These are phyloP conservation scores for cucumber (Cucumis sativus) DNA, from an alignment of 306 rosid genomes.

Conservation along the genomic window DNA sequence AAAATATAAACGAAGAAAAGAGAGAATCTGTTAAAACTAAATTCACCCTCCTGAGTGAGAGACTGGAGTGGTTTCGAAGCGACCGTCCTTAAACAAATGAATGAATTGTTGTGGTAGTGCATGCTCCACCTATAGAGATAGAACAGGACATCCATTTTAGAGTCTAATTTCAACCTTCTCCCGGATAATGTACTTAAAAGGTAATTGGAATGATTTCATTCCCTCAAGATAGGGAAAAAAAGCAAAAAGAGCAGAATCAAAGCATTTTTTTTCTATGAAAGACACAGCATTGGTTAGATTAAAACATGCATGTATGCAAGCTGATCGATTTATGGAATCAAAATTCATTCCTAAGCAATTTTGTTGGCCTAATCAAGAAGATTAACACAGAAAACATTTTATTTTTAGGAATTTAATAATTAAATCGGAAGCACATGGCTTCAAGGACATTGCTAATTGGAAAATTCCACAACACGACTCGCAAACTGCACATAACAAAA, in stretches of 20 bases:
- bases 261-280: background rate
- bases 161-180: background rate
- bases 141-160: background rate
- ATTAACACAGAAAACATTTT: background rate
- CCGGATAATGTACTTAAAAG: background rate
- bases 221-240: too few relatives aligned
- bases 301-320: background rate
- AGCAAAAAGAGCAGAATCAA: background rate
- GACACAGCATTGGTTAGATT: background rate
- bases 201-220: too few relatives aligned
- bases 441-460: background rate
- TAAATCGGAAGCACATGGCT: background rate
- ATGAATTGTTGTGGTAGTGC: constrained; percentile 81
- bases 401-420: background rate
- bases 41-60: constrained; percentile 94
- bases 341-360: background rate
- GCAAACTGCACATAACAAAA: background rate
- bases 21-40: background rate
- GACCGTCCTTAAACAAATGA: constrained; percentile 62
- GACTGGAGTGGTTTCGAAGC: constrained; percentile 74
- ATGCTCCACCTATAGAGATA: constrained; percentile 65
- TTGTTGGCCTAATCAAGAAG: background rate
- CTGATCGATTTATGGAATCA: background rate
- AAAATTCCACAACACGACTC: background rate
- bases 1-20: constrained; percentile 14